phyloP scores from a whole-genome alignment of 2,329 filamentous ascomycete species.

The Fusarium denticulatum region DNA sequence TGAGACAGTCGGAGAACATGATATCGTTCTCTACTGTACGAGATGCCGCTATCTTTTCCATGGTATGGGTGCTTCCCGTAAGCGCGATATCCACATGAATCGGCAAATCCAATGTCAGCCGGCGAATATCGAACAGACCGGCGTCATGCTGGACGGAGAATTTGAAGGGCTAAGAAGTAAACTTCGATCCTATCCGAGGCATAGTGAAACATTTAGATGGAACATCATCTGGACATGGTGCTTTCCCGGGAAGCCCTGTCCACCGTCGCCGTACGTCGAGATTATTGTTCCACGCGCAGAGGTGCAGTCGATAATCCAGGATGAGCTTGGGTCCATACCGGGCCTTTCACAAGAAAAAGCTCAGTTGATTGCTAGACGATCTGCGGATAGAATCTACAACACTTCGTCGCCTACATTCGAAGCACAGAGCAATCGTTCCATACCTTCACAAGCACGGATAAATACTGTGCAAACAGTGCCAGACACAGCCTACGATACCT shows the following conservation, averaged over 20 bases:
- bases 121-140: not conserved
- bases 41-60: not conserved
- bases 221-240: not conserved
- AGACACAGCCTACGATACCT: accelerated
- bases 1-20: accelerated
- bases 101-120: not conserved
- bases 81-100: too few relatives aligned
- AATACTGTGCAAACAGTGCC: not conserved
- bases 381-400: not conserved
- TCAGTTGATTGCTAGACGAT: not conserved
- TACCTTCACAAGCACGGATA: not conserved
- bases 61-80: not conserved
- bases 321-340: not conserved
- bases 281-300: not conserved
- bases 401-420: too few relatives aligned
- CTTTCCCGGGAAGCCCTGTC: not conserved
- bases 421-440: too few relatives aligned
- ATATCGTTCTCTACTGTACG: not conserved
- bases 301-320: accelerated
- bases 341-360: not conserved
- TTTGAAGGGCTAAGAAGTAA: too few relatives aligned
- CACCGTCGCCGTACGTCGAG: not conserved
- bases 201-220: not conserved
- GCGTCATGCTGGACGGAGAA: too few relatives aligned
- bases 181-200: too few relatives aligned